phyloP scores from a whole-genome alignment of 1,284 basidiomycete genomes.

The Apiotrichum mycotoxinovorans region DNA sequence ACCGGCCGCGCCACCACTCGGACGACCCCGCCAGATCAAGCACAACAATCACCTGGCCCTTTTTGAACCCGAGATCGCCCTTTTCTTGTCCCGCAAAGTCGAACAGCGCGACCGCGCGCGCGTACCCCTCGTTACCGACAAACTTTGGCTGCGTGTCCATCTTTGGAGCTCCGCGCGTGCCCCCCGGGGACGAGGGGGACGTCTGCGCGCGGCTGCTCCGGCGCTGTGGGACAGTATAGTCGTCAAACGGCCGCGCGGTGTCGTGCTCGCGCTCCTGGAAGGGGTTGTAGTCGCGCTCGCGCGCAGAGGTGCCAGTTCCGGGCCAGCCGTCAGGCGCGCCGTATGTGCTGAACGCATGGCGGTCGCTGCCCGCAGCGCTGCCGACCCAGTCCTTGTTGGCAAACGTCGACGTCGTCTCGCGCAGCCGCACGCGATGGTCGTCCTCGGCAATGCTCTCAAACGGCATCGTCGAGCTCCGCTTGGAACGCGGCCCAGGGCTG shows the following conservation, averaged over 20 bases:
- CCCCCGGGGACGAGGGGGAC: neutral
- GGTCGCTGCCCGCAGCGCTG: neutral
- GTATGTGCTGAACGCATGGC: constrained; percentile 2
- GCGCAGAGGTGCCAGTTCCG: neutral
- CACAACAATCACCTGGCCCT: constrained; percentile 74
- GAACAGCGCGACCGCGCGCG: constrained; percentile 72
- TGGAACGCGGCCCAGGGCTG: neutral
- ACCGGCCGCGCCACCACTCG: constrained; percentile 63
- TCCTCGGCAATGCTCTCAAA: constrained; percentile 18
- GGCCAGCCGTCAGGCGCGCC: constrained; percentile 1
- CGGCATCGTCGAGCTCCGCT: constrained; percentile 1
- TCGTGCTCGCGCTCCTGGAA: constrained; percentile 4
- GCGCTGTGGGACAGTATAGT: constrained; percentile 10
- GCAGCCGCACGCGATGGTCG: constrained; percentile 4
- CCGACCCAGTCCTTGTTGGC: constrained; percentile 13
- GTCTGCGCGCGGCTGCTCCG: neutral
- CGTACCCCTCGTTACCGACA: constrained; percentile 45
- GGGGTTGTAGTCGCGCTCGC: constrained; percentile 10
- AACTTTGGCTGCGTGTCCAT: too few relatives aligned
- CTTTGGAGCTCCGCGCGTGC: neutral
- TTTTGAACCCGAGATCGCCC: constrained; percentile 79
- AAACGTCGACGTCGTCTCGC: constrained; percentile 10
- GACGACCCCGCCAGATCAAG: constrained; percentile 70
- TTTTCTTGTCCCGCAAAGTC: constrained; percentile 70
- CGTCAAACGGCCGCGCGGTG: constrained; percentile 8